Evolutionary conservation across 176 grass and related monocot species (phyloP), one percentile per base, ranked within the genome.

Genomic region (Olyra latifolia): DNA sequence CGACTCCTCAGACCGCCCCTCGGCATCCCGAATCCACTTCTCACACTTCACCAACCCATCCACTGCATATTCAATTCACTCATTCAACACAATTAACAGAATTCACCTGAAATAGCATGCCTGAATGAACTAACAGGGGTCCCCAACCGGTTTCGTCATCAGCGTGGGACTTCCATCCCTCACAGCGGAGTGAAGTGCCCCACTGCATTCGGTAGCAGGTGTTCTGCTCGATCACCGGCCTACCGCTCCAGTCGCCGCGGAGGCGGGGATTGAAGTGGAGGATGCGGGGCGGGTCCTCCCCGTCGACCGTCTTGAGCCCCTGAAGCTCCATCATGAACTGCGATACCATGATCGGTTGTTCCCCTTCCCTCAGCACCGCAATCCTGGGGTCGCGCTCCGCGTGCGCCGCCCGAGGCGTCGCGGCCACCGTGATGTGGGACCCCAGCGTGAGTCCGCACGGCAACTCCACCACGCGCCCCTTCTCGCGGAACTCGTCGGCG

Each of bases 291-390:
- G 96, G 96, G 30, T 99, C 96, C 89, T 99, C 96, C 1, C 96
- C 96, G 60, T 99, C 96, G 8, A 93, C 96, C 5, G 86, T 77
- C 79, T 88, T 95, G 32, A 99, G 81, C 3, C 96, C 96, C 78
- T 95, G 90, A 48, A 99, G 85, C 84, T 99, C 96, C 86, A 99
- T 89, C 96, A 95, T 99, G 90, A 99, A 99, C 90, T 99, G 96
- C 17, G 96, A 99, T 29, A 99, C 93, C 96, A 99, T 93, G 81
- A 95, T 85, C 4, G 84, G 88, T 74, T 69, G 62, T 10, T 97
- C 88, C 39, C 87, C 87, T 5, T 82, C 75, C 61, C 22, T 75
- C 75, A 90, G 61, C 27, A n/a, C 59, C 13, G 81, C 29, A 75
- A 97, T 93, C 80, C 80, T 84, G 3, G 85, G 85, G 64, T 87